phyloP scores from a whole-genome alignment of 495 filamentous ascomycete species.

The Neurospora terricola region DNA sequence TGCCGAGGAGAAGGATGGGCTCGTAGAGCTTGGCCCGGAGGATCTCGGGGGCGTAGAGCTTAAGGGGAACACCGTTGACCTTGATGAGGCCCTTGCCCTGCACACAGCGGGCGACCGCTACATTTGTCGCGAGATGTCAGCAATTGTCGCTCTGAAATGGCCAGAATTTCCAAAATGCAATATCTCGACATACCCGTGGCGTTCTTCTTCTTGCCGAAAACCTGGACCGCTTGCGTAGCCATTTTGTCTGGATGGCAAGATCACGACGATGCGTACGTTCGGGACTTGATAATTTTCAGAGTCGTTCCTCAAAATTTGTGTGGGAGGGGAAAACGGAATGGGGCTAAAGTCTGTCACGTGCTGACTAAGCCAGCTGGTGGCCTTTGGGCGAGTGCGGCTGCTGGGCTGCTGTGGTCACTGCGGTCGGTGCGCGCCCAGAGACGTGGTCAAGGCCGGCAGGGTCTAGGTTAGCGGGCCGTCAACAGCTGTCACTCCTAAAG shows the following conservation, averaged over 20 bases:
- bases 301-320: constrained; percentile 21
- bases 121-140: constrained; percentile 4
- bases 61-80: constrained; percentile 94
- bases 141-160: constrained; percentile 1
- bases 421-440: neutral
- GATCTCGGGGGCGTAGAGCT: constrained; percentile 88
- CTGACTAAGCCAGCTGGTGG: neutral
- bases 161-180: constrained; percentile 1
- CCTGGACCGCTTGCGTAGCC: constrained; percentile 28
- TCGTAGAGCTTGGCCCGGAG: constrained; percentile 97
- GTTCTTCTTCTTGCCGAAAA: constrained; percentile 35
- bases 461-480: neutral
- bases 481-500: neutral
- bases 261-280: constrained; percentile 23
- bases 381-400: neutral
- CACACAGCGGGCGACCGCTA: constrained; percentile 28
- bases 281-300: constrained; percentile 5
- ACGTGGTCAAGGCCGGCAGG: neutral
- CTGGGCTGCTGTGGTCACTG: neutral
- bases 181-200: constrained; percentile 23
- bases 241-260: constrained; percentile 27
- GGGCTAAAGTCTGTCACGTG: constrained; percentile 27
- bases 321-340: constrained; percentile 27
- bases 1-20: constrained; percentile 88
- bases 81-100: constrained; percentile 69